Conservation (phyloP, 2,329 filamentous ascomycete species). For the Sclerotinia borealis region DNA sequence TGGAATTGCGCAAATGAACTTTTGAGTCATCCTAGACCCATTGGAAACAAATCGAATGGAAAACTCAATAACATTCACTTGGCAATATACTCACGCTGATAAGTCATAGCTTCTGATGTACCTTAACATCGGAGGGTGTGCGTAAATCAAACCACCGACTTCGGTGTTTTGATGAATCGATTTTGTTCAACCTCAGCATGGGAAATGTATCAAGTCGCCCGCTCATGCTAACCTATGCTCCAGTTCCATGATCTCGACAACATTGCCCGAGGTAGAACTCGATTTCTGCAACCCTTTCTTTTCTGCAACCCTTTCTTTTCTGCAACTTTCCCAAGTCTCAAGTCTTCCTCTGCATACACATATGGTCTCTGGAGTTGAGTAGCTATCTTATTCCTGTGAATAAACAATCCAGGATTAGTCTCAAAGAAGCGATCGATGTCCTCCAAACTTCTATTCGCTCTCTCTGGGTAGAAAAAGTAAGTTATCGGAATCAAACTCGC, state of each 20-base stretch:
- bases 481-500: constrained; percentile 36
- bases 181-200: not conserved
- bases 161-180: not conserved
- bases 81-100: no score
- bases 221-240: not conserved
- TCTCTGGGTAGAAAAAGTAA: constrained; percentile 48
- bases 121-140: no score
- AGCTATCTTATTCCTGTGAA: constrained; percentile 20
- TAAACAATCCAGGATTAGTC: constrained; percentile 18
- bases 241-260: not conserved
- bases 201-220: no score
- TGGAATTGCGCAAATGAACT: no score
- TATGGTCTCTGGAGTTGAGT: constrained; percentile 19
- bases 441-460: constrained; percentile 42
- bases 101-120: no score
- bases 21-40: no score
- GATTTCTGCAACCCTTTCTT: not conserved
- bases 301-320: constrained; percentile 12
- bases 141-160: not conserved
- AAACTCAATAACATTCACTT: no score
- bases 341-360: constrained; percentile 21
- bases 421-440: constrained; percentile 46
- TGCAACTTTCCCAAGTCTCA: constrained; percentile 12
- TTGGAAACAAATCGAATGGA: no score
- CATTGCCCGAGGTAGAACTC: not conserved